Base-by-base conservation (phyloP, 345 rosid species). In the Eutrema yunnanense region DNA sequence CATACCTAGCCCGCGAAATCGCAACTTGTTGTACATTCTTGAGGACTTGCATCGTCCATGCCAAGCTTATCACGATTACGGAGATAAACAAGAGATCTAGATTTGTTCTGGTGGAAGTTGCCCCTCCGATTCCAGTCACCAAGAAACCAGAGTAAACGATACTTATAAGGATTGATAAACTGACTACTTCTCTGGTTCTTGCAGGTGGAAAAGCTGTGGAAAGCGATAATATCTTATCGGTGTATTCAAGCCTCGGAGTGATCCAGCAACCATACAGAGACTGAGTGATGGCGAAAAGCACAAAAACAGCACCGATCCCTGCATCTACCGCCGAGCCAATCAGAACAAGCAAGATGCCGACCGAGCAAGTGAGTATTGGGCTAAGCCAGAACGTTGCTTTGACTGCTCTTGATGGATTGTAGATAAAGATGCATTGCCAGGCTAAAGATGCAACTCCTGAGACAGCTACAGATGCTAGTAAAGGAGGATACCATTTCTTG, bases 241-340 rank as follows among this genome's bases (percentile, higher is more conserved):
- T 86, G 65, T 89, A 94, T 3, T 71, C 82, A 71, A 88, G 67
- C n/a, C 90, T 83, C 2, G 67, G 73, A 72, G 67, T 82, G 55
- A 89, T 92, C 97, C 96, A 94, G 30, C 96, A 89, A 51, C 85
- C 82, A 54, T 89, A 91, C 3, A 94, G 77, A 6, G 88, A 81
- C 22, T 81, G 88, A 68, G 77, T 66, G 41, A 89, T 16, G 5
- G 86, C 78, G 29, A 73, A 81, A 62, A 86, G 51, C 6, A 89
- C 67, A 3, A 78, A 80, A 41, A 85, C 52, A 22, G 75, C 74
- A 10, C 96, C 97, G 1, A 81, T 40, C 13, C 78, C 84, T 12
- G 81, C 82, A 66, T 90, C 79, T 30, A 80, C 78, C 3, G 82
- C 72, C 0, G 90, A 85, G 64, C 82, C 83, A 7, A 83, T 77